phyloP scores from a whole-genome alignment of 805 yeast species.

The Candida corydali region DNA sequence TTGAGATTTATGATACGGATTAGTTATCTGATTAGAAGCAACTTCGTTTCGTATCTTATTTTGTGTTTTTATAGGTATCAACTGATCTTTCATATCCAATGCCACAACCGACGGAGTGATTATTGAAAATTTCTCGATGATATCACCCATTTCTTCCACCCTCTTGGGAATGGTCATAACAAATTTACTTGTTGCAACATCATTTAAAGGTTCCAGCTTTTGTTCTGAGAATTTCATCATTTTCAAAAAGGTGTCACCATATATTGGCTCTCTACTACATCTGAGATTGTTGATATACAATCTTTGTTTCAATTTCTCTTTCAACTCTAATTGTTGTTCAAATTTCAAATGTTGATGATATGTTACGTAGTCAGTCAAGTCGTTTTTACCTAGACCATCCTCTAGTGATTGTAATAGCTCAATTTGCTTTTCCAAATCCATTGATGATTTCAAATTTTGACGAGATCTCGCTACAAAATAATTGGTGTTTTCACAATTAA shows the following conservation, averaged over 20 bases:
- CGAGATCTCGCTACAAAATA: conserved; percentile 45
- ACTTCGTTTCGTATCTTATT: conserved; percentile 26
- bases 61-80: conserved; percentile 40
- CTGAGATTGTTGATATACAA: conserved; percentile 63
- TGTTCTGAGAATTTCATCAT: conserved; percentile 21
- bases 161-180: conserved; percentile 13
- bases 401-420: conserved; percentile 21
- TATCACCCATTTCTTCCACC: conserved; percentile 37
- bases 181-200: conserved; percentile 1
- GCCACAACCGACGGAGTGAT: conserved; percentile 85
- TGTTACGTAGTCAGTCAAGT: conserved; percentile 39
- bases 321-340: conserved; percentile 46
- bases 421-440: conserved; percentile 42
- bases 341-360: conserved; percentile 58
- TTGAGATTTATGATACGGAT: conserved; percentile 74
- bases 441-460: conserved; percentile 43
- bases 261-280: conserved; percentile 62
- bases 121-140: conserved; percentile 73
- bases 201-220: not conserved
- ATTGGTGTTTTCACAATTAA: conserved; percentile 41
- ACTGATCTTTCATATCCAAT: conserved; percentile 58
- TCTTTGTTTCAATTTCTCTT: conserved; percentile 52
- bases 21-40: conserved; percentile 38
- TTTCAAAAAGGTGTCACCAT: conserved; percentile 55
- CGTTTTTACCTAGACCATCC: conserved; percentile 20